A percentile compares a stretch with the other conserved stretches of the same genome.
These are phyloP conservation scores for Penicillium psychrofluorescens DNA, from an alignment of 495 filamentous ascomycete genomes.

Conservation along the genomic window DNA sequence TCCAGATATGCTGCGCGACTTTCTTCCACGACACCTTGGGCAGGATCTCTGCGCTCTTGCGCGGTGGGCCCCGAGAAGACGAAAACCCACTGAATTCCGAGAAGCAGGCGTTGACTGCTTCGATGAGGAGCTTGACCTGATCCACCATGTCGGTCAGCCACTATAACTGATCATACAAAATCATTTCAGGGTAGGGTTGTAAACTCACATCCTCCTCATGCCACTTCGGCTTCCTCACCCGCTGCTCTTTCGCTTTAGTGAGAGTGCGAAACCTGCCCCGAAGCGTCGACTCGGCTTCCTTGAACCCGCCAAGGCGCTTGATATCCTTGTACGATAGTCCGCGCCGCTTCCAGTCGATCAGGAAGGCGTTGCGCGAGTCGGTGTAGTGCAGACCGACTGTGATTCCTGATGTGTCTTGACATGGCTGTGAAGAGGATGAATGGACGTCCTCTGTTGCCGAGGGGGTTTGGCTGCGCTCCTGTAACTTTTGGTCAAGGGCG, in stretches of 20 bases:
- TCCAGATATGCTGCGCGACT: slow-evolving; percentile 64
- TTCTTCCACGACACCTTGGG: slow-evolving; percentile 75
- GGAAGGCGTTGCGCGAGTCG: slow-evolving; percentile 50
- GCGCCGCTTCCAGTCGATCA: slow-evolving; percentile 54
- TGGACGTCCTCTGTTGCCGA: too few relatives aligned
- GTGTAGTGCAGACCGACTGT: slow-evolving; percentile 7
- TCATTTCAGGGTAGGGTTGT: neutral
- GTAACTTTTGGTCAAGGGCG: neutral
- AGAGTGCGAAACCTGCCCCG: slow-evolving; percentile 72
- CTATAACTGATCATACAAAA: neutral
- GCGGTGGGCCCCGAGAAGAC: too few relatives aligned
- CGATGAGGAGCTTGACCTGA: slow-evolving; percentile 29
- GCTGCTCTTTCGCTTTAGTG: slow-evolving; percentile 66
- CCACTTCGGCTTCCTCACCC: slow-evolving; percentile 78
- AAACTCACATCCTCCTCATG: slow-evolving; percentile 63
- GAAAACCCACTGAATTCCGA: too few relatives aligned
- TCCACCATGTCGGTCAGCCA: neutral
- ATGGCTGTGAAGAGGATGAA: neutral
- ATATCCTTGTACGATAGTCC: slow-evolving; percentile 80
- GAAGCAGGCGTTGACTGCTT: slow-evolving; percentile 25
- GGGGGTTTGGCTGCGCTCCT: too few relatives aligned
- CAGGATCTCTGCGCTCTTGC: neutral
- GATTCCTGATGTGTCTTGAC: neutral
- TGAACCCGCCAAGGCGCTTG: slow-evolving; percentile 53
- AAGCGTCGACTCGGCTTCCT: slow-evolving; percentile 80